Evolutionary conservation across 2,329 filamentous ascomycete genomes (phyloP).

Genomic region (Podosphaera xanthii): DNA sequence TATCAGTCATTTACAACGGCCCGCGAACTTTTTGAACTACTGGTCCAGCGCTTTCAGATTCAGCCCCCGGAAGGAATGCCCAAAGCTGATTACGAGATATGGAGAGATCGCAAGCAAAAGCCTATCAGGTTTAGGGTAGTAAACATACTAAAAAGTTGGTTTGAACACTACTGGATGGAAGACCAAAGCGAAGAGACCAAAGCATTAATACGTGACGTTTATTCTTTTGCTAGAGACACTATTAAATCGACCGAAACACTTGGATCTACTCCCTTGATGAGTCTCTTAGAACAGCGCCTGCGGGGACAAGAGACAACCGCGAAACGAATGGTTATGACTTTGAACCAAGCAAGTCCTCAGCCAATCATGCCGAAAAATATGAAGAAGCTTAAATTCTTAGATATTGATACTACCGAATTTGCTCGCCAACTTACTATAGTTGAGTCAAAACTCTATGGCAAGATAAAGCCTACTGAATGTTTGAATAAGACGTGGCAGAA

Average conservation of each 20-base stretch:
- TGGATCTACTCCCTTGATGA: conserved; percentile 63
- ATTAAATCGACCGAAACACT: conserved; percentile 87
- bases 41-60: conserved; percentile 78
- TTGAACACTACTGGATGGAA: conserved; percentile 98
- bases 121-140: conserved; percentile 88
- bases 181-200: conserved; percentile 64
- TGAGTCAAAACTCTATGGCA: conserved; percentile 80
- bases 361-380: conserved; percentile 96
- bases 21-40: conserved; percentile 71
- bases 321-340: conserved; percentile 67
- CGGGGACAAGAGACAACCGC: conserved; percentile 70
- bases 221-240: conserved; percentile 74
- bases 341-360: conserved; percentile 58
- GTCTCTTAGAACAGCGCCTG: conserved; percentile 69
- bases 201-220: conserved; percentile 68
- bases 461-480: conserved; percentile 89
- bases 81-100: conserved; percentile 55
- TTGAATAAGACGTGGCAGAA: conserved; percentile 99
- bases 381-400: conserved; percentile 97
- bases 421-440: conserved; percentile 95
- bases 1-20: conserved; percentile 90
- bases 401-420: conserved; percentile 90
- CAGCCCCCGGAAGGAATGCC: conserved; percentile 70
- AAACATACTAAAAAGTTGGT: conserved; percentile 96
- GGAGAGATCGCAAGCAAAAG: conserved; percentile 89